phyloP scores from a whole-genome alignment of 148 eudicot genomes.

The Rhododendron simsii region DNA sequence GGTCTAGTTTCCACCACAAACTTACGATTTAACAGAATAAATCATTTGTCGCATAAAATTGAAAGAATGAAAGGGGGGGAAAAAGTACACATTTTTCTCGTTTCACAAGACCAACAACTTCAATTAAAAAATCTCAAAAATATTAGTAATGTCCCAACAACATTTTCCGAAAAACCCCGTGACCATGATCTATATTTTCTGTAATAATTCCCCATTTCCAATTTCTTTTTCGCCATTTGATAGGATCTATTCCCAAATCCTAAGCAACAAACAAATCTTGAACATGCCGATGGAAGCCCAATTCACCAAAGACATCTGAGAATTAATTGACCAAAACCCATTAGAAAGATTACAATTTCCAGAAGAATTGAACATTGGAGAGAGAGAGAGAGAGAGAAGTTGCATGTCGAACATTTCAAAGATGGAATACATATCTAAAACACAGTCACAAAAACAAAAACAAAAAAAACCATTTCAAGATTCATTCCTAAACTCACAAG shows the following conservation, averaged over 20 bases:
- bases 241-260: not conserved
- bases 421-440: not conserved
- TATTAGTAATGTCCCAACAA: not conserved
- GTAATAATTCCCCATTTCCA: not conserved
- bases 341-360: not conserved
- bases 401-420: not conserved
- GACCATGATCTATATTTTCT: not conserved
- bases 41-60: not conserved
- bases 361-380: not conserved
- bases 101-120: not conserved
- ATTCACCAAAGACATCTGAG: not conserved
- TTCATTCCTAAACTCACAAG: not conserved
- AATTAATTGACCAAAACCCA: slow-evolving; percentile 1
- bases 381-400: not conserved
- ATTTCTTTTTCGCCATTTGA: not conserved
- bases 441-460: not conserved
- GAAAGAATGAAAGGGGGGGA: not conserved
- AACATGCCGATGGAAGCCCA: slow-evolving; percentile 3
- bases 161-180: not conserved
- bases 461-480: not conserved
- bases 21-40: not conserved
- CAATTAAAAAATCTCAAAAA: not conserved
- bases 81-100: not conserved
- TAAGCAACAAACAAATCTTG: not conserved
- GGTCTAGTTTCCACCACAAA: not conserved